Evolutionary conservation across 1,284 basidiomycete species (phyloP).

Genomic region (Laetiporus sulphureus): DNA sequence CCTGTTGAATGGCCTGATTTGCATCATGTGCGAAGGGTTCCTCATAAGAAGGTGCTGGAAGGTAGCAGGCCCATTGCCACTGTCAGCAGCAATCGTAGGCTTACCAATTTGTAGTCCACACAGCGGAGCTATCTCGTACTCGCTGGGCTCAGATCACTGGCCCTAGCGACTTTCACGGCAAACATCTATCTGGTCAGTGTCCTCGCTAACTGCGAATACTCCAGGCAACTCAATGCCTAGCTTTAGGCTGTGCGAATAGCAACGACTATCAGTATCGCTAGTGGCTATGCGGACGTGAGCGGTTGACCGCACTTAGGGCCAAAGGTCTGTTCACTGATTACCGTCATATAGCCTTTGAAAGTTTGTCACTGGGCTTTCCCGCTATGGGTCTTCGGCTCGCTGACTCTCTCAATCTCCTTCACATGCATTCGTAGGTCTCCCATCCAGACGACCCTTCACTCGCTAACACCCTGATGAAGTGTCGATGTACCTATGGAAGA

Average conservation of each 20-base stretch:
- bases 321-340: too few relatives aligned
- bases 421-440: constrained; percentile 32
- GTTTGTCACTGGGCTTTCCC: constrained; percentile 23
- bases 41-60: constrained; percentile 45
- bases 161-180: constrained; percentile 21
- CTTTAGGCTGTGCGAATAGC: constrained; percentile 20
- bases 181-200: constrained; percentile 33
- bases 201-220: too few relatives aligned
- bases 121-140: constrained; percentile 32
- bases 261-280: constrained; percentile 9
- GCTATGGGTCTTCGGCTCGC: constrained; percentile 17
- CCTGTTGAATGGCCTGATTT: constrained; percentile 41
- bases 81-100: neutral
- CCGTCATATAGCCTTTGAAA: constrained; percentile 26
- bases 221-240: neutral
- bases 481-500: constrained; percentile 34
- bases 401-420: constrained; percentile 35
- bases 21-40: constrained; percentile 38
- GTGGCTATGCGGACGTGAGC: constrained; percentile 20
- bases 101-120: constrained; percentile 31
- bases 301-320: too few relatives aligned
- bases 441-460: neutral
- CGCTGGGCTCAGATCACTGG: constrained; percentile 22
- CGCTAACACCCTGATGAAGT: constrained; percentile 23
- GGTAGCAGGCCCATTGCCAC: constrained; percentile 21